phyloP scores from a whole-genome alignment of 371 early-diverging fungal genomes.

The Rhizomucor miehei region DNA sequence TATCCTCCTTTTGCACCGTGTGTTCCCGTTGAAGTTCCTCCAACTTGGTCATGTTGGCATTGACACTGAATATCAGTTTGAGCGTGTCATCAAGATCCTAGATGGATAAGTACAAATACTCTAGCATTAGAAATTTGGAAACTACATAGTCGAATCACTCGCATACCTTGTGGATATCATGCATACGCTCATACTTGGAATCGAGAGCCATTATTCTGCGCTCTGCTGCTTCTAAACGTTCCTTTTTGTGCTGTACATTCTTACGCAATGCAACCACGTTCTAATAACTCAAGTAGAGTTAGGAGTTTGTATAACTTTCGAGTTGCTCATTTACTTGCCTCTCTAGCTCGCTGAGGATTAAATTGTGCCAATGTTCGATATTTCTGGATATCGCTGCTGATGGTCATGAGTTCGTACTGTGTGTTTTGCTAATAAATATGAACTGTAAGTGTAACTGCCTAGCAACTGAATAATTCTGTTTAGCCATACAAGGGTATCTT shows the following conservation, averaged over 20 bases:
- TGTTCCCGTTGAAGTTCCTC: too few species aligned
- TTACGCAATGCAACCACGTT: background rate
- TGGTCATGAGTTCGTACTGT: background rate
- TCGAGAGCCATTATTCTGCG: background rate
- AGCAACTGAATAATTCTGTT: too few species aligned
- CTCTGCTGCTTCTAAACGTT: background rate
- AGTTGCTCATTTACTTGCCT: background rate
- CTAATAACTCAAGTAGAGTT: background rate
- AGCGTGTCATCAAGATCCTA: too few species aligned
- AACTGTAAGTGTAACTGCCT: too few species aligned
- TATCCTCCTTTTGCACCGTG: too few species aligned
- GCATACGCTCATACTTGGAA: background rate
- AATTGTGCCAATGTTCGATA: background rate
- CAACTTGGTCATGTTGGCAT: too few species aligned
- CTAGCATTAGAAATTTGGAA: too few species aligned
- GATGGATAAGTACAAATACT: too few species aligned
- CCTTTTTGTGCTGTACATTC: background rate
- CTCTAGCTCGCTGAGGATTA: background rate
- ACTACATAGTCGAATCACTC: too few species aligned
- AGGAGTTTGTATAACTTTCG: background rate
- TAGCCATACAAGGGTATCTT: constrained; percentile 7
- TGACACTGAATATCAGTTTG: too few species aligned
- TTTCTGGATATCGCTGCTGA: background rate
- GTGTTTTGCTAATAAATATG: background rate
- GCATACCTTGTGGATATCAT: too few species aligned